Evolutionary conservation across 208 protist genomes (phyloP).

Genomic region (Leishmania mexicana): DNA sequence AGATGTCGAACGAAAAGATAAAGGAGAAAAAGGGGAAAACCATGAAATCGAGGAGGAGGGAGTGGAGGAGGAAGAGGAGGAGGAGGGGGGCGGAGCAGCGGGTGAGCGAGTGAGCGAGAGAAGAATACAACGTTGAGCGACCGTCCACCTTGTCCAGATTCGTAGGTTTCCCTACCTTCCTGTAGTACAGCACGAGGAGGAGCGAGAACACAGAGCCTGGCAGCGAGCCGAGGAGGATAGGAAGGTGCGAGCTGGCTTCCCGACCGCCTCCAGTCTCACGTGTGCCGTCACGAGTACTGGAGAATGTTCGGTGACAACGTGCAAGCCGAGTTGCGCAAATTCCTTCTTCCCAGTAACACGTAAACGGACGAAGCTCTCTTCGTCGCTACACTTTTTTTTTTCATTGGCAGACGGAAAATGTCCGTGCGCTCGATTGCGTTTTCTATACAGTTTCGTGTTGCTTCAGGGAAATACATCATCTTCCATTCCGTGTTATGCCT

Average conservation of each 20-base stretch:
- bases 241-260: not conserved
- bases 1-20: constrained; percentile 7
- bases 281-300: not conserved
- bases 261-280: not conserved
- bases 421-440: not conserved
- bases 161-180: not conserved
- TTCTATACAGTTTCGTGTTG: not conserved
- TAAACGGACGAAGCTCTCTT: not conserved
- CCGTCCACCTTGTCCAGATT: not conserved
- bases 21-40: constrained; percentile 8
- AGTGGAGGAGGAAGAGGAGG: not conserved
- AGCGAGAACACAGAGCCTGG: not conserved
- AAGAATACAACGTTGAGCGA: not conserved
- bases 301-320: not conserved
- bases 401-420: not conserved
- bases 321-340: not conserved
- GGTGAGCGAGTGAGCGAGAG: not conserved
- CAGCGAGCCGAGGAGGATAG: not conserved
- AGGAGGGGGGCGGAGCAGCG: not conserved
- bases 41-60: not conserved
- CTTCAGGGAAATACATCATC: not conserved
- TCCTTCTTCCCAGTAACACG: not conserved
- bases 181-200: not conserved
- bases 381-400: not conserved
- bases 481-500: not conserved